Evolutionary conservation across 495 filamentous ascomycete genomes (phyloP).

Genomic region (Penicillium odoratum): DNA sequence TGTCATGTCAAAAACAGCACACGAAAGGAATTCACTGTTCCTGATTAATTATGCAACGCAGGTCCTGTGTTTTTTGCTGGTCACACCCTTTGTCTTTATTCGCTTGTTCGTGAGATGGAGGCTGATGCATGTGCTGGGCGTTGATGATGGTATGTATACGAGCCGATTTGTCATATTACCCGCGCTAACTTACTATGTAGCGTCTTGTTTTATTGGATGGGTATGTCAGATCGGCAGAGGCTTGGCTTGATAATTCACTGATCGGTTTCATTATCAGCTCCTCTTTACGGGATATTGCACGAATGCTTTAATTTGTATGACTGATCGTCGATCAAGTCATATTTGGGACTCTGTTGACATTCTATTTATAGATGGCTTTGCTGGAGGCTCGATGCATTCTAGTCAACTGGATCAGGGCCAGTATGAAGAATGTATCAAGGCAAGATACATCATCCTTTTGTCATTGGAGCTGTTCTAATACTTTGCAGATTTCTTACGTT

Average conservation of each 20-base stretch:
- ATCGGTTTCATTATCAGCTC: background rate
- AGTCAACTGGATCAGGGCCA: background rate
- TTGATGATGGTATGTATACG: slow-evolving; percentile 16
- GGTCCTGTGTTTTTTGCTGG: slow-evolving; percentile 11
- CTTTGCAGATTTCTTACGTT: slow-evolving; percentile 15
- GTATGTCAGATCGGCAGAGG: background rate
- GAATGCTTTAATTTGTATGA: slow-evolving; percentile 1
- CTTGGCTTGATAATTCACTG: background rate
- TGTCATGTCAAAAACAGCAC: background rate
- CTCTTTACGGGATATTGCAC: slow-evolving; percentile 4
- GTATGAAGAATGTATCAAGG: background rate
- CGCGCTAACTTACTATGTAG: background rate
- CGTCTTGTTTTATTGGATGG: slow-evolving; percentile 8
- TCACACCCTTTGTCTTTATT: slow-evolving; percentile 11
- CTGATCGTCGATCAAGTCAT: background rate
- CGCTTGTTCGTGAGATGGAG: slow-evolving; percentile 14
- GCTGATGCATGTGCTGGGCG: slow-evolving; percentile 6
- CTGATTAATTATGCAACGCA: slow-evolving; percentile 15
- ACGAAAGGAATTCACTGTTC: slow-evolving; percentile 11
- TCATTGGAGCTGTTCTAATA: background rate
- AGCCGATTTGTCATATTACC: background rate
- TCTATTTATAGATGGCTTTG: background rate
- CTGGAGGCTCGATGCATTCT: background rate
- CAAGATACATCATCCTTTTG: background rate
- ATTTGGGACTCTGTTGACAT: background rate